These are phyloP conservation scores for Patellifolia procumbens DNA, from an alignment of 179 eudicot species.

Conservation along the genomic window DNA sequence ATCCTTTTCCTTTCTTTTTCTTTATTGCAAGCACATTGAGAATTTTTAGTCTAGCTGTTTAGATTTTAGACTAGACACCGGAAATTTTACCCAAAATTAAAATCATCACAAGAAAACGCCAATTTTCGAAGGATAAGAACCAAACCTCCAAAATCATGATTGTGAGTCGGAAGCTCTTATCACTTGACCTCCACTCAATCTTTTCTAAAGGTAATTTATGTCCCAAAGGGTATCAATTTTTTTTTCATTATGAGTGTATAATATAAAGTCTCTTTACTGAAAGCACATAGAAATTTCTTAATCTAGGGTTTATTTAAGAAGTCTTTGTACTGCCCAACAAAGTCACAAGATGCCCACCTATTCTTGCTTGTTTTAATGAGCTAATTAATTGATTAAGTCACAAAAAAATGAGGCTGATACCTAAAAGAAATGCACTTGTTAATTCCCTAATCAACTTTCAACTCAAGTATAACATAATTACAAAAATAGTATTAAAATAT, in stretches of 20 bases:
- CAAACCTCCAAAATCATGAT: no score
- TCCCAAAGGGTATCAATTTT: conserved; percentile 27
- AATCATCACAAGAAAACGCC: no score
- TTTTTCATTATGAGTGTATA: conserved; percentile 19
- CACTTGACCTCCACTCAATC: no score
- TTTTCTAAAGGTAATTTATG: conserved; percentile 3
- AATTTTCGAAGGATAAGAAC: no score
- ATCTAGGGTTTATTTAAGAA: conserved; percentile 34
- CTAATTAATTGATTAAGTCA: conserved; percentile 15
- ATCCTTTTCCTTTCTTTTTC: no score
- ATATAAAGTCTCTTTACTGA: conserved; percentile 32
- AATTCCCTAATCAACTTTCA: conserved; percentile 14
- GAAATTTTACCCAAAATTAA: no score
- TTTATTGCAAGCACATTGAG: no score
- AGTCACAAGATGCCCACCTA: conserved; percentile 37
- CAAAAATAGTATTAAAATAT: not conserved
- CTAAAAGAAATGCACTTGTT: conserved; percentile 16
- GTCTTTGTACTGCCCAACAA: conserved; percentile 19
- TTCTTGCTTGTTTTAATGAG: conserved; percentile 14
- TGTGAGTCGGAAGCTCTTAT: no score
- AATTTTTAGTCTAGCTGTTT: no score
- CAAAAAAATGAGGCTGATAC: conserved; percentile 15
- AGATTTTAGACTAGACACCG: no score
- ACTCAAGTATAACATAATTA: not conserved
- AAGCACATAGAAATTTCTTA: conserved; percentile 23